phyloP scores from a whole-genome alignment of 2,329 filamentous ascomycete species.

The Aspergillus ruber region DNA sequence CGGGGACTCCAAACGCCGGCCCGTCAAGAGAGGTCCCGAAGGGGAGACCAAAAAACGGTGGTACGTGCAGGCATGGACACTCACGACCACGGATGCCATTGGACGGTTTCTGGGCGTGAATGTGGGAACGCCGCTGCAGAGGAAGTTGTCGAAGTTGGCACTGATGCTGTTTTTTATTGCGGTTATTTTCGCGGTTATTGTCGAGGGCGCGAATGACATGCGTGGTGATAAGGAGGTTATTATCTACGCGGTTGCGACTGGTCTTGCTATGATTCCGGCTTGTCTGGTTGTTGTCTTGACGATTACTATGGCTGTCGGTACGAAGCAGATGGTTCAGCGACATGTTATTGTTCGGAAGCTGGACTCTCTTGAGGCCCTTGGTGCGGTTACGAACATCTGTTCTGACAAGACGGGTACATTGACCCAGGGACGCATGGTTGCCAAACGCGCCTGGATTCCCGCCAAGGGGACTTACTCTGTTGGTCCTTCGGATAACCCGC shows the following conservation, averaged over 20 bases:
- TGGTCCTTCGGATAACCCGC: conserved; percentile 48
- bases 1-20: conserved; percentile 47
- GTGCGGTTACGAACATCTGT: conserved; percentile 55
- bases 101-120: conserved; percentile 62
- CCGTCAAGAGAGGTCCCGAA: conserved; percentile 46
- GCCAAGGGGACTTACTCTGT: conserved; percentile 53
- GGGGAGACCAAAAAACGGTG: conserved; percentile 48
- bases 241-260: conserved; percentile 57
- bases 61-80: conserved; percentile 46
- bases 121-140: conserved; percentile 63
- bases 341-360: conserved; percentile 55
- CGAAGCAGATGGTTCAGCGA: conserved; percentile 51
- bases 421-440: conserved; percentile 60
- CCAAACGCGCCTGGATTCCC: conserved; percentile 54
- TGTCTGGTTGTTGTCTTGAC: conserved; percentile 60
- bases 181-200: conserved; percentile 62
- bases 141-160: conserved; percentile 62
- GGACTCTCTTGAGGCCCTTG: conserved; percentile 54
- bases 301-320: conserved; percentile 60
- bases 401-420: conserved; percentile 57
- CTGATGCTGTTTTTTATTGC: conserved; percentile 61
- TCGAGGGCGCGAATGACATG: conserved; percentile 59
- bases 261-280: conserved; percentile 57
- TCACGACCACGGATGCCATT: conserved; percentile 53
- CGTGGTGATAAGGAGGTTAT: conserved; percentile 53